phyloP scores from a whole-genome alignment of 1,139 yeast species.

The Sugiyamaella novakii region DNA sequence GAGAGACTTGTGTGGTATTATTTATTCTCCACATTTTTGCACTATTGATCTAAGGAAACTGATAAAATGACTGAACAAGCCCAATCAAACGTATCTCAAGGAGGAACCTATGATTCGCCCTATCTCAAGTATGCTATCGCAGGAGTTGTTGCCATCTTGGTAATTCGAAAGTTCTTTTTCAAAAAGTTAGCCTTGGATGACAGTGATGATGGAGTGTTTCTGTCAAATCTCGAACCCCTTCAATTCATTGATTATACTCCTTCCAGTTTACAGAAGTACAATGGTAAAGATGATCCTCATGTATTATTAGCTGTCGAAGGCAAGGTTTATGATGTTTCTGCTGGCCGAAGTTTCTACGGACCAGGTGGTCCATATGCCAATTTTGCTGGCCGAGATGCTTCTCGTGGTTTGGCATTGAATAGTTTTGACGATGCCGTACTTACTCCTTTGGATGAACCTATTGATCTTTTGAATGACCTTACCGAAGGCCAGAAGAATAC shows the following conservation, averaged over 20 bases:
- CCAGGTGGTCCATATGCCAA: slow-evolving; percentile 96
- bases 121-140: slow-evolving; percentile 16
- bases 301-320: slow-evolving; percentile 85
- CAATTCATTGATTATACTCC: slow-evolving; percentile 86
- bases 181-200: slow-evolving; percentile 40
- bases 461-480: slow-evolving; percentile 69
- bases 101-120: slow-evolving; percentile 2
- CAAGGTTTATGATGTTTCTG: slow-evolving; percentile 79
- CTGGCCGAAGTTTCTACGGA: slow-evolving; percentile 86
- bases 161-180: slow-evolving; percentile 41
- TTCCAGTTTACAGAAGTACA: slow-evolving; percentile 64
- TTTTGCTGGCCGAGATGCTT: slow-evolving; percentile 97
- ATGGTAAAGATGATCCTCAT: slow-evolving; percentile 74
- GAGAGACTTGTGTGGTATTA: no score
- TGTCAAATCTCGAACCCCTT: slow-evolving; percentile 49
- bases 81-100: neutral
- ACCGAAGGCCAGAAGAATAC: slow-evolving; percentile 63
- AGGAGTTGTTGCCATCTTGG: slow-evolving; percentile 16
- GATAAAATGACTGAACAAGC: slow-evolving; percentile 9
- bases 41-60: neutral
- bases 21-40: neutral
- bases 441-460: slow-evolving; percentile 51
- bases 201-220: slow-evolving; percentile 20
- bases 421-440: slow-evolving; percentile 66
- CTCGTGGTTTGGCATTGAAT: slow-evolving; percentile 88